These are phyloP conservation scores for Apophysomyces trapeziformis DNA, from an alignment of 371 early-diverging fungal genomes.

Conservation along the genomic window DNA sequence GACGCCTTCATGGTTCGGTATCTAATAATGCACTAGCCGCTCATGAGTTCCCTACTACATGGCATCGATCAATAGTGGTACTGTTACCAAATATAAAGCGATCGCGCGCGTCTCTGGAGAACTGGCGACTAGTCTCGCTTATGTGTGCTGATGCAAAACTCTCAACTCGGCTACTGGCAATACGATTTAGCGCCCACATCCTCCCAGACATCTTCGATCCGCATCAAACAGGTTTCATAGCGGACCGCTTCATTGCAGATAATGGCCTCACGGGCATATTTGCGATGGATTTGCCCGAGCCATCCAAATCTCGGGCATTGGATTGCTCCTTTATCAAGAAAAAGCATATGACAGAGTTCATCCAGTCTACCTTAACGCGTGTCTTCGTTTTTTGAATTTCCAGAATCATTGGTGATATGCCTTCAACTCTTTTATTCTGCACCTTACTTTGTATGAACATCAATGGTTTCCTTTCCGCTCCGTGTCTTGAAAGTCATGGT, in stretches of 20 bases:
- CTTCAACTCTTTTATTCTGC: constrained; percentile 1
- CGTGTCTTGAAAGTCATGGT: constrained; percentile 10
- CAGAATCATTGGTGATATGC: too few species aligned
- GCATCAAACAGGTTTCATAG: constrained; percentile 24
- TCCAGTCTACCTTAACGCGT: constrained; percentile 12
- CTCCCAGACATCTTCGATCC: constrained; percentile 10
- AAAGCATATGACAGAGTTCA: constrained; percentile 24
- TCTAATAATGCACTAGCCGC: too few species aligned
- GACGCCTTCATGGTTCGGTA: too few species aligned
- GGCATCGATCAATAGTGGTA: too few species aligned
- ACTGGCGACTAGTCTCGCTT: too few species aligned
- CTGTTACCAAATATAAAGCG: constrained; percentile 9
- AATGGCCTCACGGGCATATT: constrained; percentile 13
- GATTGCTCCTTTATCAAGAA: constrained; percentile 21
- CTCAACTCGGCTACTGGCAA: constrained; percentile 21
- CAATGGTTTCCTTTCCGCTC: constrained; percentile 11
- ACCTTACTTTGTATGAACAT: not conserved
- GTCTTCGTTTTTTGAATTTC: constrained; percentile 12
- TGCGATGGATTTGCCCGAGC: constrained; percentile 2
- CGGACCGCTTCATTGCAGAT: constrained; percentile 17
- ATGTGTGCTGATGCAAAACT: too few species aligned
- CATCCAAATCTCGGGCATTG: constrained; percentile 6
- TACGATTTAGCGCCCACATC: not conserved
- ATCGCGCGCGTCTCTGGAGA: not conserved
- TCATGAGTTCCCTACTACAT: too few species aligned